phyloP scores from a whole-genome alignment of 1,284 basidiomycete genomes.

The Ganoderma meredithae region DNA sequence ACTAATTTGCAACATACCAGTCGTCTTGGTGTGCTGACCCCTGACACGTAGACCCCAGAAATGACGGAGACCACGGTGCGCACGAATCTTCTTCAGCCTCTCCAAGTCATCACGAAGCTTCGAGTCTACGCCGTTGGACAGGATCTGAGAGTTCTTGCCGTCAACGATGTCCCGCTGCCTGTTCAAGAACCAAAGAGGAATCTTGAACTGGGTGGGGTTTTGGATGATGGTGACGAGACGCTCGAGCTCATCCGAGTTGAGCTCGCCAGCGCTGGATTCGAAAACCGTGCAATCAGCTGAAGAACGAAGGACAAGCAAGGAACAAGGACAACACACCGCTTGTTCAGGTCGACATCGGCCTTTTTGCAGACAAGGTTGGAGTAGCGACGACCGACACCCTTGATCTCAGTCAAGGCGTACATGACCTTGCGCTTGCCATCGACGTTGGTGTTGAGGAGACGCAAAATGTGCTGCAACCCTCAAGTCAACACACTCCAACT shows the following conservation, averaged over 20 bases:
- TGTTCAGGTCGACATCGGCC: slow-evolving; percentile 98
- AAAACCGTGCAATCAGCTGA: neutral
- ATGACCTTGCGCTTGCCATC: slow-evolving; percentile 99
- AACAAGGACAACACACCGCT: slow-evolving; percentile 76
- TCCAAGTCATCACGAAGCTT: slow-evolving; percentile 99
- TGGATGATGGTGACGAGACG: slow-evolving; percentile 99
- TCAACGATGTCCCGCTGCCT: slow-evolving; percentile 98
- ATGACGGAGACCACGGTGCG: slow-evolving; percentile 98
- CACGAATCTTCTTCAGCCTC: slow-evolving; percentile 99
- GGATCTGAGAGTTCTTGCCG: slow-evolving; percentile 95
- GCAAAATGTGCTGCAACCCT: slow-evolving; percentile 84
- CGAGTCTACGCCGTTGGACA: slow-evolving; percentile 98
- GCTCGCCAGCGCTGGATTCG: slow-evolving; percentile 80
- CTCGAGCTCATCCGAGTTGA: slow-evolving; percentile 98
- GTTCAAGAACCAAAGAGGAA: slow-evolving; percentile 99
- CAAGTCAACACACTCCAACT: slow-evolving; percentile 6
- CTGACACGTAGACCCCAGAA: slow-evolving; percentile 96
- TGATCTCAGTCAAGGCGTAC: slow-evolving; percentile 98
- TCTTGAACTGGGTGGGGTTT: slow-evolving; percentile 99
- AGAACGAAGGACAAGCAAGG: neutral
- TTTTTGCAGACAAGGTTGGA: slow-evolving; percentile 99
- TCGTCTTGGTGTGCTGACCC: slow-evolving; percentile 99
- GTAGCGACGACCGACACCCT: slow-evolving; percentile 99
- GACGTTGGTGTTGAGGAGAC: slow-evolving; percentile 99
- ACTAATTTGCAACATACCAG: slow-evolving; percentile 63